Conservation (phyloP, 2,329 filamentous ascomycete genomes). For the Ophiostoma montium region DNA sequence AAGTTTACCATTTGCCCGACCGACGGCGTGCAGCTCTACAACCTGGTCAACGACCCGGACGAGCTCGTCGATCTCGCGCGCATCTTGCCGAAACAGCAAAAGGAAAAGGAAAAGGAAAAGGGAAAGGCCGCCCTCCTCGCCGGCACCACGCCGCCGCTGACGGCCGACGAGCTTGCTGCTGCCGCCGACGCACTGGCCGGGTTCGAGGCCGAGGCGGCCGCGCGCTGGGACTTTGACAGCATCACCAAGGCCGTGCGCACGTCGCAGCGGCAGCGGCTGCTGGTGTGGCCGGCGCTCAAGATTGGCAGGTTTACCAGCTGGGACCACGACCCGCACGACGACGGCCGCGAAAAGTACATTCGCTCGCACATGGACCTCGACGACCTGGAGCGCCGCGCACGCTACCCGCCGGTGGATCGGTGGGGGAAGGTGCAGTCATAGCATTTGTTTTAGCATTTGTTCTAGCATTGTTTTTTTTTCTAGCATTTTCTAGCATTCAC, state of each 20-base stretch:
- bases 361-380: slow-evolving; percentile 70
- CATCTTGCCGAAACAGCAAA: slow-evolving; percentile 22
- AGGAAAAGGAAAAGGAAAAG: too few relatives aligned
- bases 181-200: slow-evolving; percentile 39
- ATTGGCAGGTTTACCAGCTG: slow-evolving; percentile 65
- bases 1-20: slow-evolving; percentile 81
- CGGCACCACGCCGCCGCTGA: slow-evolving; percentile 18
- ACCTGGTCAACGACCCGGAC: slow-evolving; percentile 59
- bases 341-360: slow-evolving; percentile 65
- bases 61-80: slow-evolving; percentile 63
- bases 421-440: slow-evolving; percentile 30
- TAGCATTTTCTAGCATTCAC: too few relatives aligned
- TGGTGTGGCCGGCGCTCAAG: slow-evolving; percentile 70
- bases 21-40: slow-evolving; percentile 74
- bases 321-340: slow-evolving; percentile 68
- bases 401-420: slow-evolving; percentile 52
- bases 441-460: background rate
- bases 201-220: slow-evolving; percentile 59
- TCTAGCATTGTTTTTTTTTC: background rate
- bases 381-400: slow-evolving; percentile 61
- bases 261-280: slow-evolving; percentile 63
- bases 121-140: slow-evolving; percentile 13
- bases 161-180: slow-evolving; percentile 31
- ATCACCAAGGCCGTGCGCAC: slow-evolving; percentile 62
- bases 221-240: slow-evolving; percentile 66